phyloP scores from a whole-genome alignment of 164 flowering plant genomes.

The Vitis rotundifolia region DNA sequence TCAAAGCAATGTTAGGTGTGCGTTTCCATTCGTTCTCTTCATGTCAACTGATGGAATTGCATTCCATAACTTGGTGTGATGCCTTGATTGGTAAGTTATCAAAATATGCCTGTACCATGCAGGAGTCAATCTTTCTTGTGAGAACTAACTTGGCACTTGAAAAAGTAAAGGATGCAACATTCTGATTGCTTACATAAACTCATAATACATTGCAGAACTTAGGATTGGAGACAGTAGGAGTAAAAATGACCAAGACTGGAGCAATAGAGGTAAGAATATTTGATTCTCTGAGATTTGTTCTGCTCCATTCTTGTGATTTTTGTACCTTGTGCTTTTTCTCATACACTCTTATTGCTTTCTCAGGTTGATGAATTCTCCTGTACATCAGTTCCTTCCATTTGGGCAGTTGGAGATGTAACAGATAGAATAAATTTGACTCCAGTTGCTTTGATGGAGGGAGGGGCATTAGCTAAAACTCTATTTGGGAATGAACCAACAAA shows the following conservation, averaged over 20 bases:
- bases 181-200: not conserved
- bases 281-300: not conserved
- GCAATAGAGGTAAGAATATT: conserved; percentile 71
- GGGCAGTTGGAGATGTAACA: conserved; percentile 99
- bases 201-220: conserved; percentile 54
- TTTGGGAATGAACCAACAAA: conserved; percentile 82
- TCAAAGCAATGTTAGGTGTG: too few relatives aligned
- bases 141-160: too few relatives aligned
- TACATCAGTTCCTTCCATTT: conserved; percentile 90
- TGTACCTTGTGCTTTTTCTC: not conserved
- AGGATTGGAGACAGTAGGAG: conserved; percentile 80
- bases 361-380: conserved; percentile 94
- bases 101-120: too few relatives aligned
- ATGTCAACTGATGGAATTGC: too few relatives aligned
- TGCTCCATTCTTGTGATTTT: not conserved
- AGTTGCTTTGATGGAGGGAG: conserved; percentile 99
- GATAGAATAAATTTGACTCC: conserved; percentile 94
- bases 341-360: conserved; percentile 6
- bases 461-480: conserved; percentile 84
- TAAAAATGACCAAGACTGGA: conserved; percentile 74
- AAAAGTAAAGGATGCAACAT: too few relatives aligned
- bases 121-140: too few relatives aligned
- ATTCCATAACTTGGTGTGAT: too few relatives aligned
- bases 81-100: too few relatives aligned
- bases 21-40: too few relatives aligned